Conservation (phyloP, 352 stramenopile species). For the Phytophthora idaei region DNA sequence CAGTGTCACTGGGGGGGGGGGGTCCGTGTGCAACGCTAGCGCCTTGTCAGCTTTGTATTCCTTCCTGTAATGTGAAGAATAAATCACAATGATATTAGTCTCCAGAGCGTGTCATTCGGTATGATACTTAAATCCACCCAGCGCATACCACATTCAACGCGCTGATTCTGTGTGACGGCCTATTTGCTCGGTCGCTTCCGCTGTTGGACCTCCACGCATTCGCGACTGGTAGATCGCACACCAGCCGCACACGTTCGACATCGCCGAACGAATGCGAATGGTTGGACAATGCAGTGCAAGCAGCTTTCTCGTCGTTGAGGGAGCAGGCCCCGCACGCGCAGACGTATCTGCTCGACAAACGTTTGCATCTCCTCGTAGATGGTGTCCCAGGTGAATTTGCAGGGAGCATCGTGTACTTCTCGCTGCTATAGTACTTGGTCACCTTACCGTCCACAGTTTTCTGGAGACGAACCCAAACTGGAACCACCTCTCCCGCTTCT, state of each 20-base stretch:
- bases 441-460: not conserved
- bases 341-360: conserved; percentile 2
- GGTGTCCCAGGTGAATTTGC: conserved; percentile 18
- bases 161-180: conserved; percentile 9
- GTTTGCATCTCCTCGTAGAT: conserved; percentile 21
- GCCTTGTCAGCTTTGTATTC: conserved; percentile 21
- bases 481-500: conserved; percentile 12
- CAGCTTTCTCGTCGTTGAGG: conserved; percentile 16
- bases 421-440: conserved; percentile 8
- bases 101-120: conserved; percentile 1
- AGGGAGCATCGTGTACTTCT: conserved; percentile 15
- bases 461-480: conserved; percentile 4
- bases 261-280: conserved; percentile 10
- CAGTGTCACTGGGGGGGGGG: not conserved
- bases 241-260: conserved; percentile 18
- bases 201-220: not conserved
- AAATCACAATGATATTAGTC: conserved; percentile 1
- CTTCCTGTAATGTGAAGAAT: not conserved
- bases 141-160: conserved; percentile 15
- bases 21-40: not conserved
- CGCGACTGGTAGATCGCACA: conserved; percentile 11
- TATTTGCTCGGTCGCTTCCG: conserved; percentile 15
- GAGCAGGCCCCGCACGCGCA: not conserved
- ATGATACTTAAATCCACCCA: conserved; percentile 7
- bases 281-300: conserved; percentile 7